Evolutionary conservation across 2,329 filamentous ascomycete species (phyloP), one percentile per base, ranked within the genome.

Genomic region (Aspergillus udagawae): DNA sequence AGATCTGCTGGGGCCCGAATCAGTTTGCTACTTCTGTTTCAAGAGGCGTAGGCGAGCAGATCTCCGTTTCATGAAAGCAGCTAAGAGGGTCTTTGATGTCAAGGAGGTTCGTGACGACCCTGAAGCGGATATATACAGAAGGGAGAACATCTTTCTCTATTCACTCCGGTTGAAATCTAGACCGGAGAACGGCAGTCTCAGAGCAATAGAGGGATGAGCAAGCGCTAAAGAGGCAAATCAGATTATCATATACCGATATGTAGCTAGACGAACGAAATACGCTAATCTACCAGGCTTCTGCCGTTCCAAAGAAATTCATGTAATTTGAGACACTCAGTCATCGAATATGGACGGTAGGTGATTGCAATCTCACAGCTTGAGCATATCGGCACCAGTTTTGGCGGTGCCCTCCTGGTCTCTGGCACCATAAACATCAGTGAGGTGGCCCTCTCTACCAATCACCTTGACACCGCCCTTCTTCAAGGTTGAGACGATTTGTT

Each of bases 381-480:
- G 59, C 29, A 58, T 63, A 61, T 72, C 70, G 9, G 62, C 67
- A 45, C 65, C 70, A 54, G 55, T 67, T 49, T 63, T 70, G 38
- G 62, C 45, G 27, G 51, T 55, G 42, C 60, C 53, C 35, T 58
- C 79, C 72, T 81, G 81, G 47, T 88, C 82, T 78, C 90, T 88
- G 68, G 89, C 91, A 29, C 92, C 92, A 65, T 94, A 86, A 35
- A 96, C 83, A 76, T 95, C 89, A 20, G 88, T 87, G 54, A 96
- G 78, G 73, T 92, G 88, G 53, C 93, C 93, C 80, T 91, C 92
- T 77, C 89, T 90, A 61, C 92, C 92, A 76, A 97, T 94, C 59
- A 97, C 84, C 81, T 89, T 93, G 66, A 97, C 93, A 59, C 90
- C 90, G 53, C 90, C 92, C 82, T 89, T 90, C 79, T 88, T 91